A percentile compares a stretch with the other conserved stretches of the same genome.
Conservation (phyloP, 192 early-diverging fungal species). For the Entomortierella lignicola region DNA sequence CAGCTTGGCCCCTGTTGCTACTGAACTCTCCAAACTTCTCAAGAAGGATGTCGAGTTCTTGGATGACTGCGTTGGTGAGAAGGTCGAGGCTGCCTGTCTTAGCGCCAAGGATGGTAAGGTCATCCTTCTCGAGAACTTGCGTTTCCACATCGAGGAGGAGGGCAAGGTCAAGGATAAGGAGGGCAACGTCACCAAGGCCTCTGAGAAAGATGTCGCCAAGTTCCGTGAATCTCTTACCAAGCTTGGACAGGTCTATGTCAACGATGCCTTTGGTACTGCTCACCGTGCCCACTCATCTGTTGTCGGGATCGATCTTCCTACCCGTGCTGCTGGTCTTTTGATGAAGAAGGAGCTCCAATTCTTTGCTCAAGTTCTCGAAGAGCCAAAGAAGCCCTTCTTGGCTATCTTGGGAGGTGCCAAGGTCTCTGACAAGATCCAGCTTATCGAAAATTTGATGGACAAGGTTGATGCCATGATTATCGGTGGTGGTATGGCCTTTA, state of each 20-base stretch:
- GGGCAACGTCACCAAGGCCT: slow-evolving; percentile 92
- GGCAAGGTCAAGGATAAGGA: slow-evolving; percentile 91
- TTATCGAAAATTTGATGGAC: slow-evolving; percentile 97
- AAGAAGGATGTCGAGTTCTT: slow-evolving; percentile 90
- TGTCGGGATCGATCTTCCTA: slow-evolving; percentile 93
- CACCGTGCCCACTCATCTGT: slow-evolving; percentile 98
- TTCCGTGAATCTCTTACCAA: slow-evolving; percentile 94
- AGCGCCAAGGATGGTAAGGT: slow-evolving; percentile 78
- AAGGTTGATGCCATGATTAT: slow-evolving; percentile 91
- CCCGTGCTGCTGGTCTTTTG: slow-evolving; percentile 93
- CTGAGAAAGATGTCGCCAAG: slow-evolving; percentile 76
- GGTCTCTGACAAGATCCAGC: slow-evolving; percentile 98
- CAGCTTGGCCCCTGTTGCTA: slow-evolving; percentile 92
- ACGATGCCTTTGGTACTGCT: slow-evolving; percentile 99
- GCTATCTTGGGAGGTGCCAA: slow-evolving; percentile 98
- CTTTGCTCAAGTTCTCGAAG: slow-evolving; percentile 97
- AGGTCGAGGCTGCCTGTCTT: slow-evolving; percentile 83
- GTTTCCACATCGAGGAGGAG: slow-evolving; percentile 99
- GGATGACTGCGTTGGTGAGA: slow-evolving; percentile 91
- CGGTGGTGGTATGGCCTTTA: slow-evolving; percentile 97
- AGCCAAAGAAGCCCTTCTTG: slow-evolving; percentile 92
- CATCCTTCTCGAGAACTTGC: slow-evolving; percentile 96
- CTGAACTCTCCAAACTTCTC: slow-evolving; percentile 83
- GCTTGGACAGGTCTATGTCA: slow-evolving; percentile 96
- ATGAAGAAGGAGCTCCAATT: slow-evolving; percentile 99